Evolutionary conservation across 495 filamentous ascomycete species (phyloP).

Genomic region (Pseudevernia furfuracea): DNA sequence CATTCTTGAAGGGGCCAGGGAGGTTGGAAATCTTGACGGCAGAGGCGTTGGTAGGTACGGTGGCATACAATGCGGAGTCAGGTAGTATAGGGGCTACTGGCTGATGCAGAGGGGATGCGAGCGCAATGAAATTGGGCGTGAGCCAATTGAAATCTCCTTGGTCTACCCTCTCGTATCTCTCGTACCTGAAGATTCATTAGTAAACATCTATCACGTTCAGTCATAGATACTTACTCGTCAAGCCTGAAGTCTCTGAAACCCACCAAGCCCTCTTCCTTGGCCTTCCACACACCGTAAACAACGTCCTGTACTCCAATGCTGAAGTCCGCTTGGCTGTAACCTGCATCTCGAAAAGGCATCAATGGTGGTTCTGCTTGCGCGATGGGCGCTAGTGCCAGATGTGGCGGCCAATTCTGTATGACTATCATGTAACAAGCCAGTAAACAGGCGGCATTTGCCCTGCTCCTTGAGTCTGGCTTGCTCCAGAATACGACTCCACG

Average conservation of each 20-base stretch:
- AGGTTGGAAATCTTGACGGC: conserved; percentile 58
- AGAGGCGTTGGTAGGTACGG: conserved; percentile 59
- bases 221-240: conserved; percentile 61
- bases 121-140: conserved; percentile 87
- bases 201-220: not conserved
- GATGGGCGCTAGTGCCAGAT: conserved; percentile 92
- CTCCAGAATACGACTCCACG: conserved; percentile 92
- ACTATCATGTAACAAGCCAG: conserved; percentile 98
- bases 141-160: conserved; percentile 99
- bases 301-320: conserved; percentile 90
- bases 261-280: conserved; percentile 87
- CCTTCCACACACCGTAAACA: conserved; percentile 97
- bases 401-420: conserved; percentile 95
- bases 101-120: conserved; percentile 84
- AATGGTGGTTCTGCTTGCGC: conserved; percentile 91
- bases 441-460: conserved; percentile 94
- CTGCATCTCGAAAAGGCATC: conserved; percentile 98
- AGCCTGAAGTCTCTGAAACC: conserved; percentile 83
- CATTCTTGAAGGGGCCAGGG: conserved; percentile 86
- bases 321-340: conserved; percentile 97
- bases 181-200: conserved; percentile 54
- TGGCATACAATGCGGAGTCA: conserved; percentile 61
- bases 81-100: conserved; percentile 62
- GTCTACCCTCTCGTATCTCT: conserved; percentile 89
- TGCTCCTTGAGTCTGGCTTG: conserved; percentile 80